Evolutionary conservation across 352 stramenopile species (phyloP), one percentile per base, ranked within the genome.

Genomic region (Saprolegnia diclina): DNA sequence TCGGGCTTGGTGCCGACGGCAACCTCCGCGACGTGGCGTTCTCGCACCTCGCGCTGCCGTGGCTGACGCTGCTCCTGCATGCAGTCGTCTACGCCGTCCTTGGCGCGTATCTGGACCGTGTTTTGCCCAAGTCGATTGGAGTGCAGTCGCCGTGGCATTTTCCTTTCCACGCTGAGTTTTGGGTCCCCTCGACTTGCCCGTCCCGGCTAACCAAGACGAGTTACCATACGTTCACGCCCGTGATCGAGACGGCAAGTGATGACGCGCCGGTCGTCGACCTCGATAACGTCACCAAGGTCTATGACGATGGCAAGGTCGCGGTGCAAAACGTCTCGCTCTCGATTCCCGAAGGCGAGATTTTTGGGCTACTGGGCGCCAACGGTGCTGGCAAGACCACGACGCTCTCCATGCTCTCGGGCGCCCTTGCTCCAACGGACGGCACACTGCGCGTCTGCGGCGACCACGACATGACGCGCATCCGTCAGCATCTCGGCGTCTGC

Each of bases 361-460:
- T 98, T 56, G 93, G 92, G 0, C 67, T 98, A 0, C 72, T 98
- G 7, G 95, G 95, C 5, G 87, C 90, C 11, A 99, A 98, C 74
- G 95, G 95, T 0, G 88, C 91, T 9, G 94, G 95, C 16, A 98
- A 99, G 66, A 98, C 94, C 38, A 99, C 97, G 19, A 98, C 94
- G 0, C 92, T 99, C 72, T 89, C 81, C n/a, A 98, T 99, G 71
- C 71, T 99, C 6, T 97, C 94, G 29, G 95, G 96, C 19, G 92
- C 97, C 61, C 50, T 98, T 4, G 75, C 81, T 0, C 88, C 94
- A 3, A 92, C 89, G 0, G 72, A 56, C 29, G 89, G 88, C 7
- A 77, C 91, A 19, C 52, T 59, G 11, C 35, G 24, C 9, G 52
- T 59, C 35, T 71, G 64, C 9, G 45, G 63, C 21, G 65, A 71